phyloP scores from a whole-genome alignment of 2,329 filamentous ascomycete species.

The Calonectria pseudoreteaudii region DNA sequence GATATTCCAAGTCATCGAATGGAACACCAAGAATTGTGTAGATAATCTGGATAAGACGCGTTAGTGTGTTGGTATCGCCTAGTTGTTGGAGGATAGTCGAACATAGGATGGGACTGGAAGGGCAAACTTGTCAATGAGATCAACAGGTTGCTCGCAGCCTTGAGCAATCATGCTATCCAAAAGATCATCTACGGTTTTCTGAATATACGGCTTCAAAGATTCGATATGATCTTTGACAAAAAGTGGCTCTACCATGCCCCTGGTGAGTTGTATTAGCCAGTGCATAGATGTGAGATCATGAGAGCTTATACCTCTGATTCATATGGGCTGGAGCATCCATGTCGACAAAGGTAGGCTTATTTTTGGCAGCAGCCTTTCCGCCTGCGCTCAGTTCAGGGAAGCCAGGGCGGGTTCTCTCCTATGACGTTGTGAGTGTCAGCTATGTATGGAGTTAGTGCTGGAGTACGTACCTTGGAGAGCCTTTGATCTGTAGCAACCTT shows the following conservation, averaged over 20 bases:
- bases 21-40: constrained; percentile 63
- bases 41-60: constrained; percentile 53
- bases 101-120: constrained; percentile 61
- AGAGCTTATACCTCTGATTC: constrained; percentile 51
- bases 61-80: background rate
- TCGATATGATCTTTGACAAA: constrained; percentile 55
- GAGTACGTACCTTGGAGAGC: constrained; percentile 56
- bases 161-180: constrained; percentile 53
- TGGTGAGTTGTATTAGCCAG: constrained; percentile 23
- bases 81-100: constrained; percentile 15
- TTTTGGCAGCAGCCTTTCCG: constrained; percentile 60
- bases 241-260: constrained; percentile 58
- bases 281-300: background rate
- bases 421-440: background rate
- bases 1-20: constrained; percentile 57
- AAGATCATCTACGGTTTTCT: constrained; percentile 57
- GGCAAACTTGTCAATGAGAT: constrained; percentile 60
- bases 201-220: constrained; percentile 57
- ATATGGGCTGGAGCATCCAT: constrained; percentile 63
- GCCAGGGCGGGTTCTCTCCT: constrained; percentile 55
- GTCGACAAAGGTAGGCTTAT: constrained; percentile 62
- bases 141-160: constrained; percentile 53
- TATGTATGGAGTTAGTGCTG: background rate
- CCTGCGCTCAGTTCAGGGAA: constrained; percentile 61
- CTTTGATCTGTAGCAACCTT: constrained; percentile 56